These are phyloP conservation scores for Mrakia gelida DNA, from an alignment of 768 basidiomycete species.

Conservation along the genomic window DNA sequence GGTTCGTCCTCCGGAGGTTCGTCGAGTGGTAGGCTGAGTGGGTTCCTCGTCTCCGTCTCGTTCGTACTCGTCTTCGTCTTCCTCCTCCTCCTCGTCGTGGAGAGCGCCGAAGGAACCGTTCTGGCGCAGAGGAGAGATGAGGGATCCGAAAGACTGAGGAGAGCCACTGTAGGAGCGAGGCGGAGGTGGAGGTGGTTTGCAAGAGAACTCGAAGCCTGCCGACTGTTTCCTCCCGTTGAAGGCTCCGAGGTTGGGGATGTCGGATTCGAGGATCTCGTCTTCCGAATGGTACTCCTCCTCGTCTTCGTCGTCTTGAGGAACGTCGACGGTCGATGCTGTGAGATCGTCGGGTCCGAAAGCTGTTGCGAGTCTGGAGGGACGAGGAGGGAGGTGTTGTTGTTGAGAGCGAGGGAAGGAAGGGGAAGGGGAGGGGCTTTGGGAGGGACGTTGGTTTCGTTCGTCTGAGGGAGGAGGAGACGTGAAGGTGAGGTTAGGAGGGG, in stretches of 20 bases:
- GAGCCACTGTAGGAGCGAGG: constrained; percentile 30
- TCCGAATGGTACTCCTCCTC: constrained; percentile 21
- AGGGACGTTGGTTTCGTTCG: constrained; percentile 3
- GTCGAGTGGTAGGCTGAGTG: neutral
- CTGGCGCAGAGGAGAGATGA: neutral
- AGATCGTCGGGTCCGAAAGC: constrained; percentile 29
- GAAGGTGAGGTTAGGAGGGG: constrained; percentile 35
- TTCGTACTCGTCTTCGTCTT: constrained; percentile 11
- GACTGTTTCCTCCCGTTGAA: constrained; percentile 51
- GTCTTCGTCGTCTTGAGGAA: constrained; percentile 15
- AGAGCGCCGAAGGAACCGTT: constrained; percentile 6
- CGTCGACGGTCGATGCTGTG: constrained; percentile 29
- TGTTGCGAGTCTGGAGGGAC: constrained; percentile 21
- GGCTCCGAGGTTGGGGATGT: constrained; percentile 51
- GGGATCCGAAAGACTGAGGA: constrained; percentile 22
- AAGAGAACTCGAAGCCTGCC: constrained; percentile 66
- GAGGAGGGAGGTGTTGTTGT: constrained; percentile 25
- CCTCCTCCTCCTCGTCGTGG: constrained; percentile 26
- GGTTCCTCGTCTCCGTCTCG: constrained; percentile 24
- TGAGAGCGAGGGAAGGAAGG: constrained; percentile 14
- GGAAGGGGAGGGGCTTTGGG: constrained; percentile 23
- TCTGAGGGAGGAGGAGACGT: constrained; percentile 11
- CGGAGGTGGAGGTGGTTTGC: constrained; percentile 56
- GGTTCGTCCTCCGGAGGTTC: neutral
- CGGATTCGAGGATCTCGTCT: constrained; percentile 54